Evolutionary conservation across 2,329 filamentous ascomycete species (phyloP).

Genomic region (Ceratocystis lukuohia): DNA sequence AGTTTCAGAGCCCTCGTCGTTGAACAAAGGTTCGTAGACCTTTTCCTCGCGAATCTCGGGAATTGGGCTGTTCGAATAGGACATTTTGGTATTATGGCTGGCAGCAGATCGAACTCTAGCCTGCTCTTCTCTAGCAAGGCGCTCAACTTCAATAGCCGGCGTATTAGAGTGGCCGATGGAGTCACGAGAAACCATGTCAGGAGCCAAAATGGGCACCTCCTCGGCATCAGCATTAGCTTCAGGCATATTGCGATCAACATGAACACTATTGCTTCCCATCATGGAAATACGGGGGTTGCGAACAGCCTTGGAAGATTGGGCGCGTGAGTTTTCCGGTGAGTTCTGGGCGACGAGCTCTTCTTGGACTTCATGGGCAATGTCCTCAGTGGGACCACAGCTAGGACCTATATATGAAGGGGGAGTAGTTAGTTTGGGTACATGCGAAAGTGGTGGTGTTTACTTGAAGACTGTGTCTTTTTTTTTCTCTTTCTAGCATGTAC

Average conservation of each 20-base stretch:
- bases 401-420: constrained; percentile 18
- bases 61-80: constrained; percentile 42
- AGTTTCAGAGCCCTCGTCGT: constrained; percentile 46
- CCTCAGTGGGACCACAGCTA: constrained; percentile 61
- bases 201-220: constrained; percentile 68
- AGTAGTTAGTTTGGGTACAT: not conserved
- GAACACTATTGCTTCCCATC: constrained; percentile 50
- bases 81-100: constrained; percentile 40
- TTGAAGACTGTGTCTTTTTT: not conserved
- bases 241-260: constrained; percentile 50
- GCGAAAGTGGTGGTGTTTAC: not conserved
- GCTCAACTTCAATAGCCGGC: constrained; percentile 61
- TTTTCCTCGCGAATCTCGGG: constrained; percentile 84
- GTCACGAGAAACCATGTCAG: constrained; percentile 70
- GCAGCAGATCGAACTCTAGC: constrained; percentile 45
- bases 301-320: constrained; percentile 20
- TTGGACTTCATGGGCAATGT: constrained; percentile 75
- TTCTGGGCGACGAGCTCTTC: constrained; percentile 70
- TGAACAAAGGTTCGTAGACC: constrained; percentile 91
- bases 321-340: constrained; percentile 44
- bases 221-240: constrained; percentile 31
- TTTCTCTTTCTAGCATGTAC: not conserved
- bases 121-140: constrained; percentile 45
- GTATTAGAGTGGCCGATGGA: constrained; percentile 52
- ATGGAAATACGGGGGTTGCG: constrained; percentile 24